Evolutionary conservation across 257 asterid genomes (phyloP), one percentile per base, ranked within the genome.

Genomic region (Nemophila menziesii): DNA sequence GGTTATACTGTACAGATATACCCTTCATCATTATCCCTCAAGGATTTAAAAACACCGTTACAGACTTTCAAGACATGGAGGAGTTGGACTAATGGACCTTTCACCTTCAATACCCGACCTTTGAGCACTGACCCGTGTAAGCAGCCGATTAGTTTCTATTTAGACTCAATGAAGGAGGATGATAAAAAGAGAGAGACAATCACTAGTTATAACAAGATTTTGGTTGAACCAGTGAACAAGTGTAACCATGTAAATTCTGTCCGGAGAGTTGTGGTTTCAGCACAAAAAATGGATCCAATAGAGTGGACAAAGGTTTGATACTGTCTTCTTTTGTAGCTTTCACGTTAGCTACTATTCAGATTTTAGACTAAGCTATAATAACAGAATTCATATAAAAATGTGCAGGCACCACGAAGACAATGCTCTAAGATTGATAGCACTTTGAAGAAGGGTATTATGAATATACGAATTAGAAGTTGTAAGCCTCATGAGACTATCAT

Each of bases 21-120:
- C 65, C 79, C 95, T 1, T 8, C 20, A 5, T 38, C 69, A 2
- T 8, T 87, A 44, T 37, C 78, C 3, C 74, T 83, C 21, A 67
- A 56, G 34, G 89, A 83, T 34, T 49, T 87, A 56, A 82, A 67
- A 55, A 87, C 33, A 27, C 95, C 97, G 5, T 42, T 80, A 29
- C 83, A 43, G 48, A 87, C 97, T 4, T 87, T 87, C 79, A 45
- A 34, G 51, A 80, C 97, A 1, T 87, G 93, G 95, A 57, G 89
- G 68, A 63, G 67, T 16, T 56, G 65, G 61, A 46, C 52, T 0
- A 22, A 67, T 13, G 95, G 95, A 14, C 97, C 97, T 20, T 87
- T 87, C 63, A 74, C 74, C 1, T 87, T 87, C 77, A 83, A 83
- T 49, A 80, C 95, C 2, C 72, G 97, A 17, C 77, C 80, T 0